Conservation (phyloP, 2,329 filamentous ascomycete genomes). For the Fusarium oligoseptatum region DNA sequence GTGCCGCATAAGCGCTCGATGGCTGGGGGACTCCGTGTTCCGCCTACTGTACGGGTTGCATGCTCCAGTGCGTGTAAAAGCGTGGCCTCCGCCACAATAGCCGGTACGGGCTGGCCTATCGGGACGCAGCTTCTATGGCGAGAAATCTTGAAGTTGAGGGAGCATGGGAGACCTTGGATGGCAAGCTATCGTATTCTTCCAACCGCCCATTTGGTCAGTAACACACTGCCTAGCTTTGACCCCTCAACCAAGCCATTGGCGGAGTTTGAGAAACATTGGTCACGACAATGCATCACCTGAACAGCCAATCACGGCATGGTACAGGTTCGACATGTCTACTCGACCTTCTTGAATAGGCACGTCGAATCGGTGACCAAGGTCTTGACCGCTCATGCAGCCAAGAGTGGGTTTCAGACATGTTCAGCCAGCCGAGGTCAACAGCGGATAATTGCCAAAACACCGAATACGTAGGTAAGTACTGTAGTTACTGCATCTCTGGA, state of each 20-base stretch:
- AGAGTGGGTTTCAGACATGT: slow-evolving; percentile 22
- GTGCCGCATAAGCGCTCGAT: slow-evolving; percentile 16
- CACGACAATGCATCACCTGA: not conserved
- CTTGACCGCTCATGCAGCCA: slow-evolving; percentile 37
- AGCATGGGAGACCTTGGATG: slow-evolving; percentile 11
- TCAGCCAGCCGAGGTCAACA: slow-evolving; percentile 13
- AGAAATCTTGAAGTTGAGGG: not conserved
- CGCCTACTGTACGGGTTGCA: not conserved
- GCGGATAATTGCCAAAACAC: not conserved
- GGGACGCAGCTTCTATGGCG: not conserved
- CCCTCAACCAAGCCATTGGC: slow-evolving; percentile 8
- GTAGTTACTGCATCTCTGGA: slow-evolving; percentile 1
- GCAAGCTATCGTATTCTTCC: not conserved
- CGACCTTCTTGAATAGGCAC: slow-evolving; percentile 36
- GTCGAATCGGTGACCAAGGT: slow-evolving; percentile 17
- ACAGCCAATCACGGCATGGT: slow-evolving; percentile 1
- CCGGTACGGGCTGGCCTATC: slow-evolving; percentile 30
- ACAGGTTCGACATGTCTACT: slow-evolving; percentile 5
- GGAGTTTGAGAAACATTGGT: not conserved
- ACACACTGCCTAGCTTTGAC: not conserved
- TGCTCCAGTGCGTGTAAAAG: not conserved
- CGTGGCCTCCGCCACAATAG: not conserved
- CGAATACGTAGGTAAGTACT: not conserved
- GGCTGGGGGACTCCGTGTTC: slow-evolving; percentile 14
- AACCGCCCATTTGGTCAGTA: not conserved